Evolutionary conservation across 768 basidiomycete genomes (phyloP).

Genomic region (Tylopilus sp.): DNA sequence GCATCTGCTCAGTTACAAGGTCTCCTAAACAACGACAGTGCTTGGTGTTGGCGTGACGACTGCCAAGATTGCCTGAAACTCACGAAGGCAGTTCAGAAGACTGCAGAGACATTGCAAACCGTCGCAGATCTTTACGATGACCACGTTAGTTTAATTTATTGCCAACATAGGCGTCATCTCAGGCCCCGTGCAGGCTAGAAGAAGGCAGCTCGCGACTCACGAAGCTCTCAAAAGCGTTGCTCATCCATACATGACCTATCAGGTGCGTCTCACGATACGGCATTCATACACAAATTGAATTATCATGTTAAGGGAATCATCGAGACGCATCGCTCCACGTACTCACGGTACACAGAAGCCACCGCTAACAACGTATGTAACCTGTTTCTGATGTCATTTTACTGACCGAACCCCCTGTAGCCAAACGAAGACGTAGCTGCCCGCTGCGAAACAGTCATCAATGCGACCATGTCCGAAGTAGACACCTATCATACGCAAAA

Average conservation of each 20-base stretch:
- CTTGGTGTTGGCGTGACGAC: constrained; percentile 84
- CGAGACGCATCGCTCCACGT: constrained; percentile 71
- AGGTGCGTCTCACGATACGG: constrained; percentile 37
- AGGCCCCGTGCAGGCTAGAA: constrained; percentile 51
- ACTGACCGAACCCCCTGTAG: constrained; percentile 31
- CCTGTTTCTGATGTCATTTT: neutral
- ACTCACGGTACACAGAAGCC: constrained; percentile 62
- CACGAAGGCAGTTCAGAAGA: constrained; percentile 75
- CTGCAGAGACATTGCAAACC: constrained; percentile 66
- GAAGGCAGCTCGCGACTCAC: constrained; percentile 69
- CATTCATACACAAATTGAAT: neutral
- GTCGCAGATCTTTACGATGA: constrained; percentile 79
- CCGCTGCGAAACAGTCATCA: constrained; percentile 84
- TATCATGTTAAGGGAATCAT: constrained; percentile 50
- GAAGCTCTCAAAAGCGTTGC: constrained; percentile 73
- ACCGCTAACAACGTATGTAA: constrained; percentile 28
- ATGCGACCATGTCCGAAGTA: constrained; percentile 87
- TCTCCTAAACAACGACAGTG: constrained; percentile 64
- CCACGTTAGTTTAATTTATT: constrained; percentile 50
- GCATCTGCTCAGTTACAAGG: constrained; percentile 45
- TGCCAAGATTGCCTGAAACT: constrained; percentile 76
- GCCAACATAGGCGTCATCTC: constrained; percentile 1
- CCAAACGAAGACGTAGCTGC: constrained; percentile 61
- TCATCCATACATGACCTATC: constrained; percentile 70
- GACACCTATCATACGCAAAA: constrained; percentile 76